Evolutionary conservation across 441 rosid species (phyloP).

Genomic region (Adansonia grandidieri): DNA sequence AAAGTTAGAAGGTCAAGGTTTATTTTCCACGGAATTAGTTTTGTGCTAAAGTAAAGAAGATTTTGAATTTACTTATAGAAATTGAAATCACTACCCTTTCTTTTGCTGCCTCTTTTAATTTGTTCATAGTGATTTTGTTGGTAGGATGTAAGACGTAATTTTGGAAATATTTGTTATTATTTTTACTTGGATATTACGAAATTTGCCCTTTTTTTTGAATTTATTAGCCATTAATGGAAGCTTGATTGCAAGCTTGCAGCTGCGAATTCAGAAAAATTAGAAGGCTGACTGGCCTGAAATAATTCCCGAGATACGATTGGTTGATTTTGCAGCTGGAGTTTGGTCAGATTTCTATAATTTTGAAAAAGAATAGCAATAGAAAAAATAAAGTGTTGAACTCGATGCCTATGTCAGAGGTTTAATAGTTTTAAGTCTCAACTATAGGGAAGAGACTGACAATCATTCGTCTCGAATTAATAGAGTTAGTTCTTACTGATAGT

Average conservation of each 20-base stretch:
- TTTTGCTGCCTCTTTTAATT: slow-evolving; percentile 2
- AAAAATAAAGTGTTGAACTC: background rate
- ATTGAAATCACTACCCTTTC: background rate
- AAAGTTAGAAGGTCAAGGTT: background rate
- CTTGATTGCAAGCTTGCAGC: slow-evolving; percentile 2
- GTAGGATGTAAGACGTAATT: background rate
- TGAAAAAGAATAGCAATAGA: background rate
- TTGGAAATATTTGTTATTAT: background rate
- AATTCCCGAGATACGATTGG: background rate
- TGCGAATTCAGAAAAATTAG: background rate
- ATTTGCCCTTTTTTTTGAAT: background rate
- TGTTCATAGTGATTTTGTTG: background rate
- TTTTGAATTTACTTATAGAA: background rate
- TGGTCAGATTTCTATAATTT: background rate
- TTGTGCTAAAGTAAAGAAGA: background rate
- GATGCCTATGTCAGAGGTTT: background rate
- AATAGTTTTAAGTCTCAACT: slow-evolving; percentile 3
- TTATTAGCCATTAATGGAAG: slow-evolving; percentile 1
- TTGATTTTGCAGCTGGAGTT: background rate
- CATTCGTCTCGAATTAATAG: background rate
- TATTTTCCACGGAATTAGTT: background rate
- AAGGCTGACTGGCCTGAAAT: background rate
- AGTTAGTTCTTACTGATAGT: background rate
- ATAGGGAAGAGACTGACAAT: background rate
- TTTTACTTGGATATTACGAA: background rate